These are phyloP conservation scores for Torrubiellomyces zombiae DNA, from an alignment of 2,329 filamentous ascomycete species.

Conservation along the genomic window DNA sequence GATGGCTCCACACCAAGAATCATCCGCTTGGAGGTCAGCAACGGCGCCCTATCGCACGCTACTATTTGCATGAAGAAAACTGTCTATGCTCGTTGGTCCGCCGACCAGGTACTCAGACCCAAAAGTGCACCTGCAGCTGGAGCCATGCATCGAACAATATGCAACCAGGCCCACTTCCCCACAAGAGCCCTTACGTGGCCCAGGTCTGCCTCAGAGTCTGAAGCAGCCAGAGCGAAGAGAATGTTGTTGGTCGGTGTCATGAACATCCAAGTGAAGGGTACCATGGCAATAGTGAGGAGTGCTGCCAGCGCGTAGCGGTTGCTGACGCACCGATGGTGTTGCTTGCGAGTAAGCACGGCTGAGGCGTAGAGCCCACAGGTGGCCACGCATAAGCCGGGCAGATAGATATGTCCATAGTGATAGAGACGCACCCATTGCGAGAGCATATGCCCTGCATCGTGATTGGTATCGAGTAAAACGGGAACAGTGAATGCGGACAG, in stretches of 20 bases:
- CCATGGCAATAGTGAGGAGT: conserved; percentile 1
- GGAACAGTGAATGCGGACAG: conserved; percentile 3
- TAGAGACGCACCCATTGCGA: conserved; percentile 4
- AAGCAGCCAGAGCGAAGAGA: conserved; percentile 1
- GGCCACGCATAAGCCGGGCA: conserved; percentile 2
- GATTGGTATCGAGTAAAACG: conserved; percentile 3
- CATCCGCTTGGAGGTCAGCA: no score
- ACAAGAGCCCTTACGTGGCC: conserved; percentile 1
- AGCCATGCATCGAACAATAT: conserved; percentile 1
- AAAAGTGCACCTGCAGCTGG: conserved; percentile 2
- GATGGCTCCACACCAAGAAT: no score
- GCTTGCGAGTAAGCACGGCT: no score
- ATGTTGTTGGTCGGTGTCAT: conserved; percentile 4
- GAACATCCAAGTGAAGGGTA: conserved; percentile 2
- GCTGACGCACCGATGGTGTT: background rate
- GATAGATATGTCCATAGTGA: conserved; percentile 3
- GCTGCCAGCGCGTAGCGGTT: background rate
- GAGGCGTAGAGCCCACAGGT: background rate
- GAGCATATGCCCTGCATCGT: background rate
- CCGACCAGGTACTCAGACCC: no score
- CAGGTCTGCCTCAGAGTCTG: background rate
- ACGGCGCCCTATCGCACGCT: no score
- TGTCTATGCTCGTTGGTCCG: no score
- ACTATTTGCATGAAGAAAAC: no score
- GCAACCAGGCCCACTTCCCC: conserved; percentile 3